phyloP scores from a whole-genome alignment of 1,139 yeast species.

The Barnettozyma hawaiiensis region DNA sequence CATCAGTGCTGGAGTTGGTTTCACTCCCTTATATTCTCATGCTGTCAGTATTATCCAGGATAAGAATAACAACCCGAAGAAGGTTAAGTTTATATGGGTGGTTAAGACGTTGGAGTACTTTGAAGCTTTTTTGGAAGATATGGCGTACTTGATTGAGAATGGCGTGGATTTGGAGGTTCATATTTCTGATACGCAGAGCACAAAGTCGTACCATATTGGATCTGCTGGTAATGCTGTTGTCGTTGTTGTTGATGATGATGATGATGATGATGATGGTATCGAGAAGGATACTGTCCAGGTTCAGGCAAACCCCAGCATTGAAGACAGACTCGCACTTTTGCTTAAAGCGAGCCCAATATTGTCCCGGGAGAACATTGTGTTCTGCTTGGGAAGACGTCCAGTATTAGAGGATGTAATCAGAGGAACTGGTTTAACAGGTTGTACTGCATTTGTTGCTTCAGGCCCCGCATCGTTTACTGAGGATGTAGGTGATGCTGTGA shows the following conservation, averaged over 20 bases:
- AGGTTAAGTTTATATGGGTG: constrained; percentile 26
- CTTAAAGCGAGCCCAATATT: constrained; percentile 3
- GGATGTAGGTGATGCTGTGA: constrained; percentile 32
- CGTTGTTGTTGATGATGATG: neutral
- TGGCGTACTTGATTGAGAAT: constrained; percentile 20
- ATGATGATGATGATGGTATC: neutral
- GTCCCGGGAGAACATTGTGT: constrained; percentile 1
- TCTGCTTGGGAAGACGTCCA: constrained; percentile 20
- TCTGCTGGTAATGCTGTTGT: neutral
- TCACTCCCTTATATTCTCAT: constrained; percentile 37
- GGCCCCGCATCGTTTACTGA: constrained; percentile 40
- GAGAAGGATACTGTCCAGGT: neutral
- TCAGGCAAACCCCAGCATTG: constrained; percentile 6
- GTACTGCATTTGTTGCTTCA: constrained; percentile 35
- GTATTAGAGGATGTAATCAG: constrained; percentile 10
- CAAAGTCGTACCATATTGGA: neutral
- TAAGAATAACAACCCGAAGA: constrained; percentile 1
- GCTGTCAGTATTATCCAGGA: constrained; percentile 18
- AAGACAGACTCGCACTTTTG: neutral
- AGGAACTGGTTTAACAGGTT: constrained; percentile 6
- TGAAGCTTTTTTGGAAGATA: constrained; percentile 21
- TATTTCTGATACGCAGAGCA: constrained; percentile 12
- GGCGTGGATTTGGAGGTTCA: constrained; percentile 21
- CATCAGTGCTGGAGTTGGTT: constrained; percentile 68
- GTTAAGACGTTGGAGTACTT: constrained; percentile 19